These are phyloP conservation scores for Phalaenopsis aphrodite DNA, from an alignment of 106 monocot species.

Conservation along the genomic window DNA sequence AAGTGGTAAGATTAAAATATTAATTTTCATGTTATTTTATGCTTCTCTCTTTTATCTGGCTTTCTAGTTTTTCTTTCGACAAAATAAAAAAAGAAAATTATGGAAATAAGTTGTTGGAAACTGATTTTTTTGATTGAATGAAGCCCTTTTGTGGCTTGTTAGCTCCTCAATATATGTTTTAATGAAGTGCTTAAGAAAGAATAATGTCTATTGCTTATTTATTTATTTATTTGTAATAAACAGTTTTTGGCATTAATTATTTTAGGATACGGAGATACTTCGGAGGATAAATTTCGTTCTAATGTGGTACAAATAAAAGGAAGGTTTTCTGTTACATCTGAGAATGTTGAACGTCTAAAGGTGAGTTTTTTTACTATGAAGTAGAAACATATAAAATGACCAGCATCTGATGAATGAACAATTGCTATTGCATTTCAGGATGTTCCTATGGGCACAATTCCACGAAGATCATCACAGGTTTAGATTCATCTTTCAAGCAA, in stretches of 20 bases:
- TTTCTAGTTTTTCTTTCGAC: not conserved
- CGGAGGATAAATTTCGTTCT: conserved; percentile 46
- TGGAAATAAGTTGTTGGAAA: not conserved
- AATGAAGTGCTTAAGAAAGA: not conserved
- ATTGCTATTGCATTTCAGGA: conserved; percentile 8
- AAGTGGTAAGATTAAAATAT: conserved; percentile 11
- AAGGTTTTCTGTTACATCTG: conserved; percentile 96
- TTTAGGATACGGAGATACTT: conserved; percentile 9
- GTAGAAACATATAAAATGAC: not conserved
- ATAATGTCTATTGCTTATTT: not conserved
- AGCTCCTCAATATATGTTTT: not conserved
- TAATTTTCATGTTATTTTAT: not conserved
- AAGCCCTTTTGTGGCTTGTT: not conserved
- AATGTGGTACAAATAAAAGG: conserved; percentile 94
- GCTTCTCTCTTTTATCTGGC: not conserved
- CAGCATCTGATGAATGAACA: not conserved
- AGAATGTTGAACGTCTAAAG: conserved; percentile 40
- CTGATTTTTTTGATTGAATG: not conserved
- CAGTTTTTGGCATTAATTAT: not conserved
- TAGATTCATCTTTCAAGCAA: not conserved
- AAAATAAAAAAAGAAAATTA: not conserved
- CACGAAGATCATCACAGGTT: conserved; percentile 9
- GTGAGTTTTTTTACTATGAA: not conserved
- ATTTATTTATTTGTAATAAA: not conserved
- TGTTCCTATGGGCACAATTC: not conserved